Conservation (phyloP, 169 alveolate genomes). For the Theileria sp. region DNA sequence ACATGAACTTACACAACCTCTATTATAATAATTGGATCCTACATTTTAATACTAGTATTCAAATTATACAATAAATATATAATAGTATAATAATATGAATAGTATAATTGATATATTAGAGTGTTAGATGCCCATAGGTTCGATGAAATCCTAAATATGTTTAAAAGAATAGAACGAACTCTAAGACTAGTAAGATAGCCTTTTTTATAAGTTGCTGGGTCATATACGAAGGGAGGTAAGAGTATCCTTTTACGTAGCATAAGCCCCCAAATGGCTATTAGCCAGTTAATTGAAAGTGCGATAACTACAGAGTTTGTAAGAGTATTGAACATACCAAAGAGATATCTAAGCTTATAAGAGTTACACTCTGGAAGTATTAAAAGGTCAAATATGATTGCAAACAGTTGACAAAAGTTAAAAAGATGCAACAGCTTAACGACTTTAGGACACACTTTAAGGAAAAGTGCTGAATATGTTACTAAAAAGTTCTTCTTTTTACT, state of each 20-base stretch:
- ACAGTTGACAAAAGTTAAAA: constrained; percentile 55
- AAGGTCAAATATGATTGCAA: constrained; percentile 46
- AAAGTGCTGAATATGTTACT: constrained; percentile 47
- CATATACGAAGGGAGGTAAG: constrained; percentile 66
- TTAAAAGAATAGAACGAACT: constrained; percentile 16
- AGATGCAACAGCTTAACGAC: constrained; percentile 56
- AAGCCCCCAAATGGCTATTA: constrained; percentile 47
- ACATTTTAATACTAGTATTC: no score
- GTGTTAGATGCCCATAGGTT: constrained; percentile 52
- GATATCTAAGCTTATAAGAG: constrained; percentile 31
- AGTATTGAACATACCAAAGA: constrained; percentile 34
- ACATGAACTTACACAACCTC: constrained; percentile 7
- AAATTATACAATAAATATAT: no score
- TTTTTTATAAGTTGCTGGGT: constrained; percentile 48
- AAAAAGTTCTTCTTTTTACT: constrained; percentile 34
- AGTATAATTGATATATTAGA: not conserved
- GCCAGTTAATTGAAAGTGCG: constrained; percentile 53
- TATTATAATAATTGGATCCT: constrained; percentile 24
- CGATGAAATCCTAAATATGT: constrained; percentile 50
- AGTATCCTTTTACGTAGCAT: constrained; percentile 33
- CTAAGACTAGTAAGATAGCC: constrained; percentile 36
- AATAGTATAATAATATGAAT: not conserved
- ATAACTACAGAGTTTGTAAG: constrained; percentile 1
- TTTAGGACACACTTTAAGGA: constrained; percentile 62
- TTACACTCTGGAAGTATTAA: constrained; percentile 64